These are phyloP conservation scores for Saturnispora serradocipensis DNA, from an alignment of 805 yeast species.

Conservation along the genomic window DNA sequence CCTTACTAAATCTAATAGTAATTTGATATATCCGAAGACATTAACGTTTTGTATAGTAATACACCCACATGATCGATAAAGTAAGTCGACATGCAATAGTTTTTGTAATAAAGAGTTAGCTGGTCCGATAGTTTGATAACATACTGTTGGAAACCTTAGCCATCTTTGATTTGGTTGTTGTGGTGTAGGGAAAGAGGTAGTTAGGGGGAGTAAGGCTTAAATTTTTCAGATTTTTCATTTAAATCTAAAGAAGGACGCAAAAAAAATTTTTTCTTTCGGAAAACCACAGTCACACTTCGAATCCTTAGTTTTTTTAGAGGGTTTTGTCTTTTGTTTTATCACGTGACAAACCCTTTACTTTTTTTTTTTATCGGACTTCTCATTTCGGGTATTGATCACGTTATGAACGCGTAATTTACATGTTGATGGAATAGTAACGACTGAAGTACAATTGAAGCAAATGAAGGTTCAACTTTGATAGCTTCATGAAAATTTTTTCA, in stretches of 20 bases:
- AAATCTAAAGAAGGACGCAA: neutral
- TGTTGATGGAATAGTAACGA: neutral
- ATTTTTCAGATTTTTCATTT: neutral
- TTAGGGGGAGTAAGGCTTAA: neutral
- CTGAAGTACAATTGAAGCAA: neutral
- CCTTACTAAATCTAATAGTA: too few species aligned
- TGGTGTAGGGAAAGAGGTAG: conserved; percentile 5
- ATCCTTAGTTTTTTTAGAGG: neutral
- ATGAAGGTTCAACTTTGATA: too few species aligned
- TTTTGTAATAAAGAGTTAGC: neutral
- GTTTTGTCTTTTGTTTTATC: neutral
- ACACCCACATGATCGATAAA: conserved; percentile 8
- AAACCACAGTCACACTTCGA: neutral
- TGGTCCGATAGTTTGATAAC: conserved; percentile 8
- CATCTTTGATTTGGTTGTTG: conserved; percentile 20
- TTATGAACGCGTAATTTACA: neutral
- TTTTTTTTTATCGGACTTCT: neutral
- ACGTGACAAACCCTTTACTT: neutral
- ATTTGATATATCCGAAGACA: too few species aligned
- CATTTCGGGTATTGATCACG: neutral
- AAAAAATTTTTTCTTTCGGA: neutral
- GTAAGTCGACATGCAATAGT: conserved; percentile 5
- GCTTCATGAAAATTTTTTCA: too few species aligned
- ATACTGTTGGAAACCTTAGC: conserved; percentile 30
- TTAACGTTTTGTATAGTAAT: neutral